A percentile compares a stretch with the other conserved stretches of the same genome.
Evolutionary conservation across 2,329 filamentous ascomycete species (phyloP).

Genomic region (Stylonectria norvegica): DNA sequence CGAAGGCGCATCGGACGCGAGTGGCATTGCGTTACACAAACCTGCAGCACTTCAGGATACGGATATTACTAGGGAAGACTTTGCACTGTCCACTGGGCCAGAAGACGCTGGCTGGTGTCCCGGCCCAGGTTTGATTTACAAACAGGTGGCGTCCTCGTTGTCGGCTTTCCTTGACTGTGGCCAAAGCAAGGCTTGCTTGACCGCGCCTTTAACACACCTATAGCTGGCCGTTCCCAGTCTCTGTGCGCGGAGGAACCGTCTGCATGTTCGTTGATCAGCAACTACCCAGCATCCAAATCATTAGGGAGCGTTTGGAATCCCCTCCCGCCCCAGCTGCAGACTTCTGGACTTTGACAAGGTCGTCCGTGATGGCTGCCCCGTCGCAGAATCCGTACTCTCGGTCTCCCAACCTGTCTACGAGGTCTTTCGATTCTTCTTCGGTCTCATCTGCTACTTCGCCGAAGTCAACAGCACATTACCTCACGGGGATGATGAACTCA

Average conservation of each 20-base stretch:
- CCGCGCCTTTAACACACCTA: constrained; percentile 13
- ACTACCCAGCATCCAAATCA: constrained; percentile 14
- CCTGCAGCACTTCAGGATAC: constrained; percentile 18
- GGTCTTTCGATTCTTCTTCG: constrained; percentile 62
- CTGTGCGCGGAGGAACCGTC: constrained; percentile 7
- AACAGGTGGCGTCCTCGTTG: constrained; percentile 19
- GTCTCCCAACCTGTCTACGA: constrained; percentile 59
- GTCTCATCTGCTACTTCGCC: constrained; percentile 61
- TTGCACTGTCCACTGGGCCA: constrained; percentile 14
- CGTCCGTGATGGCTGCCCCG: constrained; percentile 46
- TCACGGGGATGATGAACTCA: constrained; percentile 50
- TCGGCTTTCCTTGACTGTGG: constrained; percentile 7
- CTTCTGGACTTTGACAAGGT: constrained; percentile 15
- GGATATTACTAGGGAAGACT: constrained; percentile 13
- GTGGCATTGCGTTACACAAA: constrained; percentile 20
- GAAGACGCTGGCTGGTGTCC: constrained; percentile 14
- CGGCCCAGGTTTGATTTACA: constrained; percentile 18
- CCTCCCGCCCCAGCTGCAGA: constrained; percentile 12
- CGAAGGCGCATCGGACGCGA: constrained; percentile 19
- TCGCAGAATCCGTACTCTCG: constrained; percentile 57
- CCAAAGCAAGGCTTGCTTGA: constrained; percentile 14
- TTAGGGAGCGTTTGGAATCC: constrained; percentile 18
- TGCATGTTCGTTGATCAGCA: constrained; percentile 26
- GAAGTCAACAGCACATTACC: constrained; percentile 50
- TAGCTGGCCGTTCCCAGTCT: constrained; percentile 16